A percentile compares a stretch with the other conserved stretches of the same genome.
Evolutionary conservation across 352 stramenopile genomes (phyloP).

Genomic region (Pelagophyceae sp.): DNA sequence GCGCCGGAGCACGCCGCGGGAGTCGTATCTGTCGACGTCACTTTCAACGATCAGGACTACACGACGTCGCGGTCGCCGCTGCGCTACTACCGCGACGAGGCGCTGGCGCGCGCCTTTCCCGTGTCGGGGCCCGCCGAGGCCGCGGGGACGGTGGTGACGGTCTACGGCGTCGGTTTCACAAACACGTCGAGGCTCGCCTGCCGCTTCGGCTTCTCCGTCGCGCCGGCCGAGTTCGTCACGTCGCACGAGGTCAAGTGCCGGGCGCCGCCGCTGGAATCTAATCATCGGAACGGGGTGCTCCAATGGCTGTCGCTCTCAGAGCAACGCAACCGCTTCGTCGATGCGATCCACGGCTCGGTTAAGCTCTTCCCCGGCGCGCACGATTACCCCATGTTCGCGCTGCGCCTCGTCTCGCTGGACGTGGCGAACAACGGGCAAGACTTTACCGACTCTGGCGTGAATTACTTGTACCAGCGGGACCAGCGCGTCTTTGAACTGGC

Average conservation of each 20-base stretch:
- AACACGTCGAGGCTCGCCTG: constrained; percentile 70
- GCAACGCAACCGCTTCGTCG: constrained; percentile 50
- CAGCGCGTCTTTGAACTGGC: constrained; percentile 60
- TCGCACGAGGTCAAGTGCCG: constrained; percentile 65
- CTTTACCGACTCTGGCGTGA: constrained; percentile 74
- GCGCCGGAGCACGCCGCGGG: constrained; percentile 59
- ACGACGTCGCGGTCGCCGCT: constrained; percentile 55
- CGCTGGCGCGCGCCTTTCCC: constrained; percentile 61
- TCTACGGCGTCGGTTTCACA: constrained; percentile 72
- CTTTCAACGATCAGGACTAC: constrained; percentile 83
- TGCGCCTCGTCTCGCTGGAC: constrained; percentile 74
- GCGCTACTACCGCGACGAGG: constrained; percentile 66
- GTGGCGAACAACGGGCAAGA: constrained; percentile 90
- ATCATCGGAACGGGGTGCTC: constrained; percentile 45
- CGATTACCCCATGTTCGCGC: constrained; percentile 72
- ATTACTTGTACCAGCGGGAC: constrained; percentile 82
- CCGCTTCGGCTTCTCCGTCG: constrained; percentile 67
- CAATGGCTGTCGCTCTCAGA: constrained; percentile 55
- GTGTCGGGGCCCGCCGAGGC: constrained; percentile 66
- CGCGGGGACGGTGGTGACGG: constrained; percentile 65
- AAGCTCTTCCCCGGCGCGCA: constrained; percentile 66
- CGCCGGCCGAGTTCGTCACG: constrained; percentile 67
- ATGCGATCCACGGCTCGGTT: constrained; percentile 54
- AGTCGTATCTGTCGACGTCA: constrained; percentile 66
- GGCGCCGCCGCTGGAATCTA: constrained; percentile 55